Conservation (phyloP, 805 yeast species). For the Saccharomycopsis fibuligera region DNA sequence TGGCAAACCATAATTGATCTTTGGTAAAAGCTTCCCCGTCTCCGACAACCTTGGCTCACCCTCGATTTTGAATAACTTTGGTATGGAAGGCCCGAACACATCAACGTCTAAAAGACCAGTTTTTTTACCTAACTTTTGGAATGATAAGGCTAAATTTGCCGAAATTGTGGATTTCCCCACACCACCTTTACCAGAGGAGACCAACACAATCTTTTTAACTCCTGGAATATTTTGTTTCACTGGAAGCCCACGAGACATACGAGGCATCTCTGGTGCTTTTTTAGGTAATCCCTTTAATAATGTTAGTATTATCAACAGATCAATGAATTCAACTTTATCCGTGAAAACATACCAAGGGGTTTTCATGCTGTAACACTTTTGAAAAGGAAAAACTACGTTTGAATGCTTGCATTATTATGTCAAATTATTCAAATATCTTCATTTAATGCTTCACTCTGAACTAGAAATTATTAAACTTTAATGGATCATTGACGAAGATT, state of each 20-base stretch:
- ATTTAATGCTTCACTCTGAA: too few relatives aligned
- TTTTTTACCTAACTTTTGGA: constrained; percentile 45
- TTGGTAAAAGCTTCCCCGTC: constrained; percentile 55
- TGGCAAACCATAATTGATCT: constrained; percentile 67
- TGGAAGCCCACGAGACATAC: constrained; percentile 33
- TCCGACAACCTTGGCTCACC: constrained; percentile 61
- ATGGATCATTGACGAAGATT: too few relatives aligned
- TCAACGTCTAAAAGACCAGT: constrained; percentile 77
- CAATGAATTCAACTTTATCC: background rate
- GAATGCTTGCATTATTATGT: too few relatives aligned
- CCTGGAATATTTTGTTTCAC: constrained; percentile 48
- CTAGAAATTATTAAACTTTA: too few relatives aligned
- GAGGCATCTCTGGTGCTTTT: constrained; percentile 1
- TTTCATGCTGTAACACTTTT: too few relatives aligned
- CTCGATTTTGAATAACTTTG: constrained; percentile 56
- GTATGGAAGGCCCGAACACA: constrained; percentile 80
- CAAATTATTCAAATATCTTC: too few relatives aligned
- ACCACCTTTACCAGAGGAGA: constrained; percentile 83
- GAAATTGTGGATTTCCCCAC: constrained; percentile 90
- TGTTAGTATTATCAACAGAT: background rate
- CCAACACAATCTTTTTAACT: constrained; percentile 62
- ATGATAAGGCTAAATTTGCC: constrained; percentile 60
- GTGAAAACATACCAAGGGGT: too few relatives aligned
- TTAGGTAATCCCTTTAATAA: constrained; percentile 24
- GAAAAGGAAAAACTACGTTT: too few relatives aligned